Conservation (phyloP, 129 eudicot species). For the Escallonia rubra region DNA sequence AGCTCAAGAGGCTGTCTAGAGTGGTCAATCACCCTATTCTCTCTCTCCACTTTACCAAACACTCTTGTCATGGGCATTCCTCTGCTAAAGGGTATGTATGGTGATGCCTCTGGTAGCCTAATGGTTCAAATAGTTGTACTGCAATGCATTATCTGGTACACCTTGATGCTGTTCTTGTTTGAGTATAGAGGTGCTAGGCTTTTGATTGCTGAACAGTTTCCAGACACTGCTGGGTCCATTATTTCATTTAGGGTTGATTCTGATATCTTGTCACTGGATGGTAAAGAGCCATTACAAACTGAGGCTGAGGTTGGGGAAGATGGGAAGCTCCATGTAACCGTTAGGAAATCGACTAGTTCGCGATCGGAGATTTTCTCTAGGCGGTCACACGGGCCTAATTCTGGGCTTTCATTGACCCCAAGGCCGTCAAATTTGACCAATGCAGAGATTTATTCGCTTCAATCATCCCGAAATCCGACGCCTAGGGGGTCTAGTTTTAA, state of each 20-base stretch:
- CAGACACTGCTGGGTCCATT: constrained; percentile 77
- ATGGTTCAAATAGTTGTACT: constrained; percentile 94
- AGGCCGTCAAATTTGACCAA: constrained; percentile 70
- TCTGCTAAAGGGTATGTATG: constrained; percentile 82
- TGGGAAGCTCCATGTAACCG: constrained; percentile 79
- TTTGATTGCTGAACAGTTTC: constrained; percentile 82
- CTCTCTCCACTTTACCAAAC: constrained; percentile 76
- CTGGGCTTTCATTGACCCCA: constrained; percentile 50
- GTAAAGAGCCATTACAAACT: constrained; percentile 78
- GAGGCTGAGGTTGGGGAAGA: constrained; percentile 88
- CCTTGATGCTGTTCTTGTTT: constrained; percentile 77
- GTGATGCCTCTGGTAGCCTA: constrained; percentile 69
- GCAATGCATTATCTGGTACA: constrained; percentile 90
- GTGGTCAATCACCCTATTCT: constrained; percentile 86
- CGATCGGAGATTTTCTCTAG: constrained; percentile 70
- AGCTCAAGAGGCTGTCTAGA: constrained; percentile 74
- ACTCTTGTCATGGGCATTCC: constrained; percentile 97
- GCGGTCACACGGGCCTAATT: constrained; percentile 47
- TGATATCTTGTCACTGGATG: constrained; percentile 70
- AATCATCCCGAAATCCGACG: constrained; percentile 70
- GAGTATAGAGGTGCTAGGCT: constrained; percentile 82
- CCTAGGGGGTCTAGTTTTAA: constrained; percentile 82
- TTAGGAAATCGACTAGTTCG: constrained; percentile 73
- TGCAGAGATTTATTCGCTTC: constrained; percentile 82
- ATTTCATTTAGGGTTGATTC: constrained; percentile 74